phyloP scores from a whole-genome alignment of 495 filamentous ascomycete genomes.

The Penicillium cinerascens region DNA sequence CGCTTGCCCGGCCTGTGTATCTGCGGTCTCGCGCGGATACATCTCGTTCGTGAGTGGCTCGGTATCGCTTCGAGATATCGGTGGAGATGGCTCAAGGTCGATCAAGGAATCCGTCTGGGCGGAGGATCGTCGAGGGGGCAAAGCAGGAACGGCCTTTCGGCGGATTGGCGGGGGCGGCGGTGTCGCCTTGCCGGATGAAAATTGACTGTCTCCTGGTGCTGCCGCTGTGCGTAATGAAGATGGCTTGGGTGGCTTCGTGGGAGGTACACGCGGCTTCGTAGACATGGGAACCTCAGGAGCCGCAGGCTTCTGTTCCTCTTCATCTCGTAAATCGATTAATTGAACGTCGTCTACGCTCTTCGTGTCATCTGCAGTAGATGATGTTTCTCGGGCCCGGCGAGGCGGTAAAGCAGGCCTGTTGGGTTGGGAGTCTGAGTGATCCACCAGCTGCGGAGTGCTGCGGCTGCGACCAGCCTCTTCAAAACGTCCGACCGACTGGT shows the following conservation, averaged over 20 bases:
- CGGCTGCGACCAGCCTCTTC: conserved; percentile 20
- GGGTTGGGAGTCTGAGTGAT: conserved; percentile 21
- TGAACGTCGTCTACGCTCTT: conserved; percentile 47
- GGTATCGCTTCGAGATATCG: conserved; percentile 13
- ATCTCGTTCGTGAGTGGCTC: conserved; percentile 5
- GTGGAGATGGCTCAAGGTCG: conserved; percentile 14
- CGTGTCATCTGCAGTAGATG: conserved; percentile 15
- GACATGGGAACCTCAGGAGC: conserved; percentile 6
- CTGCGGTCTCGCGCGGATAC: not conserved
- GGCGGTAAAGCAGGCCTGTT: conserved; percentile 39
- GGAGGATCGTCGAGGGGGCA: conserved; percentile 39
- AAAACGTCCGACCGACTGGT: conserved; percentile 55
- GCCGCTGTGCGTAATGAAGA: conserved; percentile 49
- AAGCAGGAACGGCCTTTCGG: conserved; percentile 44
- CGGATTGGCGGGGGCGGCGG: conserved; percentile 19
- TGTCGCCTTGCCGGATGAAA: not conserved
- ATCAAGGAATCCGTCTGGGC: conserved; percentile 20
- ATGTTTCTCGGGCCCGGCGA: conserved; percentile 23
- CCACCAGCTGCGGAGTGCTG: conserved; percentile 29
- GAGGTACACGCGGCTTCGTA: conserved; percentile 39
- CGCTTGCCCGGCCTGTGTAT: conserved; percentile 4
- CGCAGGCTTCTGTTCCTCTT: conserved; percentile 34
- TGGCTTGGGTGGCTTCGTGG: conserved; percentile 67
- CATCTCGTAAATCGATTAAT: conserved; percentile 63
- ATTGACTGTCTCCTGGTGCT: not conserved